A percentile compares a stretch with the other conserved stretches of the same genome.
Conservation (phyloP, 2,329 filamentous ascomycete species). For the Nothomitra cinnamomea region DNA sequence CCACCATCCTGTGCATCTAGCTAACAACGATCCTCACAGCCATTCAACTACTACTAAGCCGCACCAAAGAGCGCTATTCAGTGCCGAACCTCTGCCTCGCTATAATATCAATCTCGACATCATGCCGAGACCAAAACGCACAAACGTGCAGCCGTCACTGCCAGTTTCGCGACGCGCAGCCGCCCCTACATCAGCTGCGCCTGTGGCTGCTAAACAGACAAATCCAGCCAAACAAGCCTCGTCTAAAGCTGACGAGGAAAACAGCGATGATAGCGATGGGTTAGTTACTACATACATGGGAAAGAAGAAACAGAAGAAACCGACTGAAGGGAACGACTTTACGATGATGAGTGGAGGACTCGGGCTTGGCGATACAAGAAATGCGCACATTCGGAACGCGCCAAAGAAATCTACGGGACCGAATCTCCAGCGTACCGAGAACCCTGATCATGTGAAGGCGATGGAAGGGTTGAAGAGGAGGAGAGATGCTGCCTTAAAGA, state of each 20-base stretch:
- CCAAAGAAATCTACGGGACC: conserved; percentile 4
- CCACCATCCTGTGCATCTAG: too few species aligned
- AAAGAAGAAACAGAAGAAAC: conserved; percentile 12
- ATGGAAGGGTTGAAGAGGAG: conserved; percentile 19
- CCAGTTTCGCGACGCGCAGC: conserved; percentile 2
- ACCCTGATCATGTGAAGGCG: conserved; percentile 14
- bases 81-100: too few species aligned
- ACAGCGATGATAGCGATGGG: conserved; percentile 23
- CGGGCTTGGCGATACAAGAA: conserved; percentile 11
- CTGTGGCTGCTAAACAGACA: background rate
- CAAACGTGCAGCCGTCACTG: conserved; percentile 1
- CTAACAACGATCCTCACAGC: too few species aligned
- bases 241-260: conserved; percentile 9
- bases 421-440: conserved; percentile 14
- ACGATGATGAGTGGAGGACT: conserved; percentile 18
- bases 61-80: too few species aligned
- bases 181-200: background rate
- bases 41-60: too few species aligned
- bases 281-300: conserved; percentile 18
- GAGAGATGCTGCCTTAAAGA: conserved; percentile 14
- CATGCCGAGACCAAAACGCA: conserved; percentile 7
- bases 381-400: background rate
- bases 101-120: background rate
- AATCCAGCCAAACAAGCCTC: background rate
- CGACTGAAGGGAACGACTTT: conserved; percentile 10